These are phyloP conservation scores for Magnolia changhungtana DNA, from an alignment of 164 flowering plant genomes.

Conservation along the genomic window DNA sequence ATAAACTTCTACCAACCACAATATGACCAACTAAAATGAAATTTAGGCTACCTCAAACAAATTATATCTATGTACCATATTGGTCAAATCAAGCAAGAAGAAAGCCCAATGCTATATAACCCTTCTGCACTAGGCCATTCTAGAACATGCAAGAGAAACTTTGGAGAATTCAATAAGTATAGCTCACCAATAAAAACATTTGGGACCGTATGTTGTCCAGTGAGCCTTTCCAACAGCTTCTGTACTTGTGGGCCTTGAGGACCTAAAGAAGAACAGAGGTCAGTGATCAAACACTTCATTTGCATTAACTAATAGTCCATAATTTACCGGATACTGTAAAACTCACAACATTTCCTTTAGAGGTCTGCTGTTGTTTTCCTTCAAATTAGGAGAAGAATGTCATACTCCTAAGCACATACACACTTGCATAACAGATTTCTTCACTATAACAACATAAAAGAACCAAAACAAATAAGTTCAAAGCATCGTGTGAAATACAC, in stretches of 20 bases:
- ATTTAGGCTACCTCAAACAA: not conserved
- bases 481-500: not conserved
- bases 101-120: not conserved
- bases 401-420: not conserved
- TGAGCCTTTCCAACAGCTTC: slow-evolving; percentile 83
- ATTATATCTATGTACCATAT: not conserved
- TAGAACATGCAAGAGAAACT: not conserved
- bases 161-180: slow-evolving; percentile 1
- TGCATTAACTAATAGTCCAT: not conserved
- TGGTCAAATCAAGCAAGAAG: not conserved
- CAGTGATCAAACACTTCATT: not conserved
- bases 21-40: not conserved
- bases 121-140: not conserved
- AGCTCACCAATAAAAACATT: slow-evolving; percentile 86
- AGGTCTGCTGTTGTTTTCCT: not conserved
- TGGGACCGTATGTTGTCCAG: slow-evolving; percentile 95
- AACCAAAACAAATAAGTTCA: not conserved
- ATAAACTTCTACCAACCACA: not conserved
- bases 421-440: not conserved
- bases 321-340: not conserved
- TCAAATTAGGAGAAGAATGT: not conserved
- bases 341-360: not conserved
- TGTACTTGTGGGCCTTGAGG: slow-evolving; percentile 91
- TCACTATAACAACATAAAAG: not conserved
- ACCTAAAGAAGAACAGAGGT: slow-evolving; percentile 43